Evolutionary conservation across 176 grass and related monocot genomes (phyloP).

Genomic region (Echinochloa phyllopogon): DNA sequence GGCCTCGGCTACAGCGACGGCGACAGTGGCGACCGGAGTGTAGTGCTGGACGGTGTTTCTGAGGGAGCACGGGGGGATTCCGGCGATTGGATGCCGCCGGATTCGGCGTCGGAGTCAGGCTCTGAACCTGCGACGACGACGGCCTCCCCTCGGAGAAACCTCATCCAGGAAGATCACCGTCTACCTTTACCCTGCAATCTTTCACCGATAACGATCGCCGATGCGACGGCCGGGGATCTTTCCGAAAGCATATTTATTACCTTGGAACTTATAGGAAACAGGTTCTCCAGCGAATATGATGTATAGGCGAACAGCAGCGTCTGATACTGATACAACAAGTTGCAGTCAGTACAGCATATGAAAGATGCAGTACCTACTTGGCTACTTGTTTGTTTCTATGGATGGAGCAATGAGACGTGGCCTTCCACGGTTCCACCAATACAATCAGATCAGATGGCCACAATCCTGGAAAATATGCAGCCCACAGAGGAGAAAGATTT

Average conservation of each 20-base stretch:
- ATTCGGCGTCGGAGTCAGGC: neutral
- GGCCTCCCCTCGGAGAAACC: neutral
- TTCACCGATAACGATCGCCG: constrained; percentile 19
- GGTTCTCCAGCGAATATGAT: neutral
- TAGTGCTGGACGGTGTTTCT: neutral
- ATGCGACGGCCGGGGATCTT: neutral
- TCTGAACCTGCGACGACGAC: neutral
- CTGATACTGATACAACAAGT: neutral
- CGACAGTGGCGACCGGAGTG: neutral
- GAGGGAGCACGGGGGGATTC: neutral
- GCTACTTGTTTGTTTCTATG: neutral
- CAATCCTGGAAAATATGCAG: too few species aligned
- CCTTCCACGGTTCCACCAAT: too few species aligned
- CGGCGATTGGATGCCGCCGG: neutral
- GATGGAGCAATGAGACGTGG: neutral
- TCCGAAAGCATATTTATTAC: neutral
- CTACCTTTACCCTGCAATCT: constrained; percentile 14
- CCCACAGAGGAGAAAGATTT: too few species aligned
- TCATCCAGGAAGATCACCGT: constrained; percentile 39
- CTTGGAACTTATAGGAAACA: neutral
- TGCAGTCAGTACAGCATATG: neutral
- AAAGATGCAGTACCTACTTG: neutral
- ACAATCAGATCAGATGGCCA: too few species aligned
- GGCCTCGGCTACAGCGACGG: neutral
- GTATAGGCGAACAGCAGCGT: neutral